A percentile compares a stretch with the other conserved stretches of the same genome.
Evolutionary conservation across 805 yeast genomes (phyloP).

Genomic region (Schwanniomyces pseudopolymorphus): DNA sequence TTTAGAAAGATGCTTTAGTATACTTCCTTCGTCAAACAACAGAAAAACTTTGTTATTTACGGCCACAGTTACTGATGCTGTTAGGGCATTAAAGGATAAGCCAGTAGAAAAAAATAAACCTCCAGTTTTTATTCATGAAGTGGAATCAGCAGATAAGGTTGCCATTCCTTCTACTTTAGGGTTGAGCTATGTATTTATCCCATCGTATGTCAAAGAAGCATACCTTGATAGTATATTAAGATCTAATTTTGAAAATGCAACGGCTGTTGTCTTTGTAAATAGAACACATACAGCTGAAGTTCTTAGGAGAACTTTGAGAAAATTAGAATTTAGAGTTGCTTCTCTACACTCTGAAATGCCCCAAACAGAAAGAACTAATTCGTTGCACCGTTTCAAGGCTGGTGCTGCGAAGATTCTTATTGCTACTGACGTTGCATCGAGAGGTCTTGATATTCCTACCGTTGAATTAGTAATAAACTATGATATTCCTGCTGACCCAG

Average conservation of each 20-base stretch:
- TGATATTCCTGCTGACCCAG: conserved; percentile 95
- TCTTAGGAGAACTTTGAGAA: conserved; percentile 70
- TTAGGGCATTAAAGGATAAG: conserved; percentile 70
- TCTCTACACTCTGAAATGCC: conserved; percentile 94
- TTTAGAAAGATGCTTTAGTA: conserved; percentile 66
- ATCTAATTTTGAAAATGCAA: conserved; percentile 60
- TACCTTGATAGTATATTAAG: conserved; percentile 70
- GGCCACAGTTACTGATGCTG: conserved; percentile 94
- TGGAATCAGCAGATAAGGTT: conserved; percentile 68
- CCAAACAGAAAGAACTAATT: conserved; percentile 85
- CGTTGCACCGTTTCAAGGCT: conserved; percentile 90
- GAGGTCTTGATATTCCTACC: conserved; percentile 95
- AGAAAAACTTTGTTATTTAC: conserved; percentile 92
- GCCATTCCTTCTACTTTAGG: conserved; percentile 76
- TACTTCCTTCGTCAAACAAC: conserved; percentile 65
- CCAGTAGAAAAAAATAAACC: conserved; percentile 55
- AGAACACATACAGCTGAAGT: conserved; percentile 89
- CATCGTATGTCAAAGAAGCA: conserved; percentile 88
- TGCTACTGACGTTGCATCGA: conserved; percentile 95
- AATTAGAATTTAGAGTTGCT: conserved; percentile 76
- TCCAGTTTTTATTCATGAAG: conserved; percentile 69
- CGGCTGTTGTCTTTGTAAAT: conserved; percentile 88
- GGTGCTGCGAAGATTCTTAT: conserved; percentile 89
- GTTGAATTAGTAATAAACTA: conserved; percentile 89
- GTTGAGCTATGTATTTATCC: conserved; percentile 71